These are phyloP conservation scores for Arthrinium phaeospermum DNA, from an alignment of 2,329 filamentous ascomycete species.

Conservation along the genomic window DNA sequence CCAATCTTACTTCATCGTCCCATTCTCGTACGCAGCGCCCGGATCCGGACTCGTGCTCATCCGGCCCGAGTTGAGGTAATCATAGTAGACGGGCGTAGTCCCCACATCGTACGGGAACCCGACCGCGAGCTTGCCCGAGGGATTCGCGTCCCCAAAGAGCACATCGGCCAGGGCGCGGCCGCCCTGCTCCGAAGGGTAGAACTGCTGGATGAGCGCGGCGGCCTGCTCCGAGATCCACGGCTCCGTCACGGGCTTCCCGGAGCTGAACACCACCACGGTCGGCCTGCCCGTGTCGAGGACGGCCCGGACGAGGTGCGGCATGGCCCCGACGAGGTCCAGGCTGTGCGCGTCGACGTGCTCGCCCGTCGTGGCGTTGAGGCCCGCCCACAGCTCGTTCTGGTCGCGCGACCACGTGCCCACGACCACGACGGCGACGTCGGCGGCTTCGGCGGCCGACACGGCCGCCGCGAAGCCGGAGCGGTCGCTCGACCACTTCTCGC, in stretches of 20 bases:
- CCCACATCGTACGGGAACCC: conserved; percentile 72
- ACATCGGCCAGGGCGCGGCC: conserved; percentile 70
- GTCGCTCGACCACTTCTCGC: conserved; percentile 74
- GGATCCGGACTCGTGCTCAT: conserved; percentile 50
- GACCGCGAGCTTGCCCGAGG: conserved; percentile 69
- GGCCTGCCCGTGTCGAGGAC: conserved; percentile 71
- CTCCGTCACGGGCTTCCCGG: conserved; percentile 75
- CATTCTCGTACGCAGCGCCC: conserved; percentile 60
- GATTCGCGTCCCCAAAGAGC: conserved; percentile 68
- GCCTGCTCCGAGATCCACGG: conserved; percentile 72
- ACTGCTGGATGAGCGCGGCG: conserved; percentile 72
- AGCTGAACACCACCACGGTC: conserved; percentile 71
- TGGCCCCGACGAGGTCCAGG: conserved; percentile 72
- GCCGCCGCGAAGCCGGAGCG: conserved; percentile 72
- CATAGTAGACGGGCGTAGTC: conserved; percentile 72
- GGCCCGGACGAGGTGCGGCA: conserved; percentile 68
- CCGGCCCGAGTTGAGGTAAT: conserved; percentile 72
- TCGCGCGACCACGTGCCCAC: conserved; percentile 80
- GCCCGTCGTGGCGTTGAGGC: conserved; percentile 75
- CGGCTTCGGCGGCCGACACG: conserved; percentile 66
- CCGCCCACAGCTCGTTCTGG: conserved; percentile 72
- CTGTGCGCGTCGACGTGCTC: conserved; percentile 72
- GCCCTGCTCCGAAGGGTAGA: conserved; percentile 74
- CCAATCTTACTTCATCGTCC: conserved; percentile 52
- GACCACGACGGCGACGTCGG: conserved; percentile 75